These are phyloP conservation scores for Pseudocercospora musae DNA, from an alignment of 2,329 filamentous ascomycete genomes.

Conservation along the genomic window DNA sequence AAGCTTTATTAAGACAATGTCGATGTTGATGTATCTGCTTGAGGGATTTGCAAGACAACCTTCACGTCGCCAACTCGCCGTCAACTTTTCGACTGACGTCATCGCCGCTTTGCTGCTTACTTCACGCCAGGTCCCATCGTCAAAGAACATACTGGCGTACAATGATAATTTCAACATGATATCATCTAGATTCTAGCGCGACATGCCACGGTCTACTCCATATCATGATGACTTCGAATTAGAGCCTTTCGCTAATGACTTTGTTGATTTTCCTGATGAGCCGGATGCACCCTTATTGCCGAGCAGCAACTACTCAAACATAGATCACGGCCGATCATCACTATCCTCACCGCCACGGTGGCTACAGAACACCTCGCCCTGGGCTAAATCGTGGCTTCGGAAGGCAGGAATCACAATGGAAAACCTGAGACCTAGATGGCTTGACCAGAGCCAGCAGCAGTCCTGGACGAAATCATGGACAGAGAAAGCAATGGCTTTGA, in stretches of 20 bases:
- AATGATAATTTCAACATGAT: neutral
- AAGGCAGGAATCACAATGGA: conserved; percentile 20
- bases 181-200: neutral
- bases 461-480: conserved; percentile 2
- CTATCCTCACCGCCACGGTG: conserved; percentile 9
- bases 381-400: conserved; percentile 12
- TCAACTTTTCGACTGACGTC: too few relatives aligned
- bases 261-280: conserved; percentile 10
- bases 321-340: neutral
- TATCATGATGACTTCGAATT: conserved; percentile 21
- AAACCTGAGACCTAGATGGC: conserved; percentile 15
- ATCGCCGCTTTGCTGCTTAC: neutral
- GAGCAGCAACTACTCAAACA: neutral
- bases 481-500: neutral
- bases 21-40: neutral
- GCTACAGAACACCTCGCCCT: conserved; percentile 12
- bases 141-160: neutral
- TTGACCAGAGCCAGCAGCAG: conserved; percentile 1
- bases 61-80: neutral
- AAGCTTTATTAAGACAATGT: neutral
- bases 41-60: neutral
- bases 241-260: conserved; percentile 16
- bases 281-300: conserved; percentile 15
- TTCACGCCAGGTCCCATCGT: neutral
- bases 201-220: conserved; percentile 4